Conservation (phyloP, 495 filamentous ascomycete genomes). For the Aspergillus biplanus region DNA sequence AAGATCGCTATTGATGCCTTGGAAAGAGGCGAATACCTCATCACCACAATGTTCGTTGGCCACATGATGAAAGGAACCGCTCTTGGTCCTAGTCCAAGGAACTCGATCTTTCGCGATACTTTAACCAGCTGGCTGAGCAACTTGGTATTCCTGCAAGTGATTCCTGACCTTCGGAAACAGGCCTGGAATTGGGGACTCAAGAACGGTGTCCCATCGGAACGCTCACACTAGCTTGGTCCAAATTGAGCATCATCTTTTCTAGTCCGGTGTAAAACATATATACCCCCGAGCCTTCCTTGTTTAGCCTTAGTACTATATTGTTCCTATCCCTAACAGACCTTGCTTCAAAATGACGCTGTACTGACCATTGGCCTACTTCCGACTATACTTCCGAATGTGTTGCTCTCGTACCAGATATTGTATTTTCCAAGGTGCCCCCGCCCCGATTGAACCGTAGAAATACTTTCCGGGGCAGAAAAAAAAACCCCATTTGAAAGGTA, state of each 20-base stretch:
- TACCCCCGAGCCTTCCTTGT: constrained; percentile 25
- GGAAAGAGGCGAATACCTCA: constrained; percentile 78
- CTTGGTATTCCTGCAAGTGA: constrained; percentile 47
- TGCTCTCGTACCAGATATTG: too few relatives aligned
- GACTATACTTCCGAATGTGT: too few relatives aligned
- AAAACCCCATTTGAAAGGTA: too few relatives aligned
- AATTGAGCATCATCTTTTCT: constrained; percentile 18
- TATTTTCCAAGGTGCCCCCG: too few relatives aligned
- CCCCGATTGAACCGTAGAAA: too few relatives aligned
- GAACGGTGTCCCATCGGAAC: constrained; percentile 39
- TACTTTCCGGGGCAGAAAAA: too few relatives aligned
- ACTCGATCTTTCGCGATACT: constrained; percentile 45
- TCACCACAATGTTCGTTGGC: constrained; percentile 70
- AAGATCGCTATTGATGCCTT: constrained; percentile 67
- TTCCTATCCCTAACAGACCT: constrained; percentile 19
- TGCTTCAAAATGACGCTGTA: not conserved
- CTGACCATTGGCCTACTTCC: constrained; percentile 1
- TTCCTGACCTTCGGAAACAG: constrained; percentile 47
- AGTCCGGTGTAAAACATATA: constrained; percentile 27
- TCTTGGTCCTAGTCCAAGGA: constrained; percentile 48
- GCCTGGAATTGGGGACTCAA: constrained; percentile 50
- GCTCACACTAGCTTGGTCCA: constrained; percentile 5
- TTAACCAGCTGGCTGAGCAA: constrained; percentile 49
- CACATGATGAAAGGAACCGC: constrained; percentile 64
- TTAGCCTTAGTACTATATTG: constrained; percentile 21